Conservation (phyloP, 345 rosid species). For the Pistacia integerrima region DNA sequence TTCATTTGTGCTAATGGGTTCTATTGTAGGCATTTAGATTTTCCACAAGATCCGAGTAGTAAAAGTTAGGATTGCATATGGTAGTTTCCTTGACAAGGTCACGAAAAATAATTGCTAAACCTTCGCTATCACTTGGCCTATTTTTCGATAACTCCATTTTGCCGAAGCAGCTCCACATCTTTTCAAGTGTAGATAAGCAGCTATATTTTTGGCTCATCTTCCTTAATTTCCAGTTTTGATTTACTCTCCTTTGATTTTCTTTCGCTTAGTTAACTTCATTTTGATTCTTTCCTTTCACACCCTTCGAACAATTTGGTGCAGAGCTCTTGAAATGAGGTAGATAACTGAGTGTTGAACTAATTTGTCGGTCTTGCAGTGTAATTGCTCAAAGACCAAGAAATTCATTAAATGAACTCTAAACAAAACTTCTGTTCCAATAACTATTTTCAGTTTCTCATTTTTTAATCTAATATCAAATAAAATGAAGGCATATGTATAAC, state of each 20-base stretch:
- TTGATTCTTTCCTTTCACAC: no score
- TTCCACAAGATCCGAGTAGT: background rate
- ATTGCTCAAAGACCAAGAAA: conserved; percentile 24
- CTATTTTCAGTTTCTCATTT: conserved; percentile 17
- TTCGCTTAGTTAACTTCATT: no score
- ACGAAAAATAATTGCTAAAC: background rate
- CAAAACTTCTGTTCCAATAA: background rate
- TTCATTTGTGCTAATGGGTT: no score
- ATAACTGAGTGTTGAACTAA: background rate
- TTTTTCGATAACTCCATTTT: background rate
- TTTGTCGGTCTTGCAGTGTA: background rate
- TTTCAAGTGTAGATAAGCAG: background rate
- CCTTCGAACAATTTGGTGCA: no score
- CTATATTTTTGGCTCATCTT: background rate
- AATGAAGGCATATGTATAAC: no score
- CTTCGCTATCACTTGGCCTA: background rate
- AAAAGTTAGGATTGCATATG: fast-evolving
- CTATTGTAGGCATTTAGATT: background rate
- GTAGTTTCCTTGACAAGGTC: background rate
- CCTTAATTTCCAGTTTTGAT: no score
- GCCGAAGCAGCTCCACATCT: conserved; percentile 6
- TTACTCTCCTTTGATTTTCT: no score
- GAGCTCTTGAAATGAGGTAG: no score
- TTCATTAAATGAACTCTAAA: background rate
- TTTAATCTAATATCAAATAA: no score